phyloP scores from a whole-genome alignment of 306 rosid genomes.

The Argentina anserina region DNA sequence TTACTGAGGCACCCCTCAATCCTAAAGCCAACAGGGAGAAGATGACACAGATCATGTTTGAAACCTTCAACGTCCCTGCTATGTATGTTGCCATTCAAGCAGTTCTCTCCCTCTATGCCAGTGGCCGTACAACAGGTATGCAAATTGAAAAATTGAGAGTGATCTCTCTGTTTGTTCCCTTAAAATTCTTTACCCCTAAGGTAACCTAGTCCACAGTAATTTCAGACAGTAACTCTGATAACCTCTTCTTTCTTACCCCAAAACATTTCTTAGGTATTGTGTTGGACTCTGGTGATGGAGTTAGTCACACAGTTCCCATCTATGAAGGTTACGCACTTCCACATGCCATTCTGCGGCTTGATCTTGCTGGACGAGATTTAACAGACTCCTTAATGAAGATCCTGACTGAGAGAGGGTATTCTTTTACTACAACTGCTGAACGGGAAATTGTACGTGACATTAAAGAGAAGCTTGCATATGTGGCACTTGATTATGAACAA shows the following conservation, averaged over 20 bases:
- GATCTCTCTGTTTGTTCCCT: neutral
- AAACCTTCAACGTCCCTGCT: conserved; percentile 43
- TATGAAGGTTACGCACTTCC: conserved; percentile 38
- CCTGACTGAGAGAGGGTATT: conserved; percentile 43
- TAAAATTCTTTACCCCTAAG: neutral
- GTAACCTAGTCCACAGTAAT: neutral
- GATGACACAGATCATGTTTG: conserved; percentile 48
- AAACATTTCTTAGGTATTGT: conserved; percentile 29
- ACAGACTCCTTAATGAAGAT: conserved; percentile 43
- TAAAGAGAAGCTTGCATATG: conserved; percentile 45
- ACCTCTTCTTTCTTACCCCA: neutral
- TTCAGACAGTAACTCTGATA: neutral
- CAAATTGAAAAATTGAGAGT: neutral
- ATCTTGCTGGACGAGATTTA: conserved; percentile 44
- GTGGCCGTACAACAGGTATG: conserved; percentile 45
- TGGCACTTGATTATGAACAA: conserved; percentile 43
- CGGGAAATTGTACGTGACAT: conserved; percentile 48
- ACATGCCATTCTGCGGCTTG: conserved; percentile 42
- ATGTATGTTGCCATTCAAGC: conserved; percentile 48
- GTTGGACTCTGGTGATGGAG: conserved; percentile 47
- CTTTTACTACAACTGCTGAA: conserved; percentile 42
- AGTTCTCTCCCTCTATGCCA: conserved; percentile 42
- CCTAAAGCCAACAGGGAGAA: conserved; percentile 43
- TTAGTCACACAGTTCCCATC: conserved; percentile 42
- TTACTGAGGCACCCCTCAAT: conserved; percentile 43